Evolutionary conservation across 371 early-diverging fungal genomes (phyloP).

Genomic region (Massospora cicadina): DNA sequence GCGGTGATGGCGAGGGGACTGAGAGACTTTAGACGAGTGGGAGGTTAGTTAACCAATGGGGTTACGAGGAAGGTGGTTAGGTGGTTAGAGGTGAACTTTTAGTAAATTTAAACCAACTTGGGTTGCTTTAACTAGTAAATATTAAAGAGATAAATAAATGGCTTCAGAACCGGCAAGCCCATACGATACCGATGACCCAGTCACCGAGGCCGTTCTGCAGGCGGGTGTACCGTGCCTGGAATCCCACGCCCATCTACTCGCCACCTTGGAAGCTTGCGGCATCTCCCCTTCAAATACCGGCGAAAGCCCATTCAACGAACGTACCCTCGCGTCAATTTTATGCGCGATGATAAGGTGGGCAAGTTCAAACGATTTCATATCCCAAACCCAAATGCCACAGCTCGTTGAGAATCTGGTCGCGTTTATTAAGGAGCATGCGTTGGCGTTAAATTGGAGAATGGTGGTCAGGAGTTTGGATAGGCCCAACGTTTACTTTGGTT

Average conservation of each 20-base stretch:
- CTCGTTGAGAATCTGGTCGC: background rate
- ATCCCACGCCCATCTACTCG: background rate
- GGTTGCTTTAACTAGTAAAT: no score
- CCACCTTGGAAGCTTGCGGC: background rate
- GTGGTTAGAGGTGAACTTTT: no score
- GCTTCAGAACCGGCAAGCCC: no score
- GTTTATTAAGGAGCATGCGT: background rate
- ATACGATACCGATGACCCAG: no score
- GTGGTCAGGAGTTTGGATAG: slow-evolving; percentile 3
- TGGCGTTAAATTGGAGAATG: background rate
- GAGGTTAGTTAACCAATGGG: no score
- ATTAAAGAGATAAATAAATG: no score
- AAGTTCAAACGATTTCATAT: background rate
- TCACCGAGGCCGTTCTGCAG: slow-evolving; percentile 1
- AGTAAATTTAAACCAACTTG: no score
- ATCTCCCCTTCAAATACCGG: background rate
- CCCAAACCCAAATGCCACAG: background rate
- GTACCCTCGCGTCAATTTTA: slow-evolving; percentile 1
- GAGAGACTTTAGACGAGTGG: no score
- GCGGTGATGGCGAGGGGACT: no score
- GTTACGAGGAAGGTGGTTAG: no score
- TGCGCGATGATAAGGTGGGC: slow-evolving; percentile 2
- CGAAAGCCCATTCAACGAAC: background rate
- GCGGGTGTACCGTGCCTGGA: background rate
- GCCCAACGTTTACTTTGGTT: background rate